Base-by-base conservation (phyloP, 495 filamentous ascomycete species). In the Penicillium soppii region DNA sequence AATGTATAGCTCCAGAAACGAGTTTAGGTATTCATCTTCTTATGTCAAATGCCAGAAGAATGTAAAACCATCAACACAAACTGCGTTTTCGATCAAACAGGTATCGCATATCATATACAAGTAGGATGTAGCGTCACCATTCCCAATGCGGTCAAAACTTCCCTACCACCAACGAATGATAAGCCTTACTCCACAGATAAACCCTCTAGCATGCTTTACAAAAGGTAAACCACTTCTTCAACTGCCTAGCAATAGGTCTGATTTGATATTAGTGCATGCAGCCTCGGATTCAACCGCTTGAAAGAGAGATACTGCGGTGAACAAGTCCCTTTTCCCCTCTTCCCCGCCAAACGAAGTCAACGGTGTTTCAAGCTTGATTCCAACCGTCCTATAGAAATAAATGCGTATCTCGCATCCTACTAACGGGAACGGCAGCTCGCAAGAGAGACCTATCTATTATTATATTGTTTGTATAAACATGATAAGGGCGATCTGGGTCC, bases 351-450 rank as follows among this genome's bases (percentile, higher is more conserved):
- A 45, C 23, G 43, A 35, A 15, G 30, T 21, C 30, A 36, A 35
- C 20, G 13, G 4, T 30, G 8, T 25, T 22, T 23, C 35, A 36
- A 29, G 33, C 35, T 33, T 20, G 21, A 39, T 3, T 13, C 13
- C 5, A 32, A 15, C 21, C 5, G 9, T 3, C 20, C 22, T 4
- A 10, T 23, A 52, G 7, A 35, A 43, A 53, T 37, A 53, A 52
- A 44, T 27, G 10, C 1, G 7, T 23, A 25, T 17, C 45, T 67
- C 68, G 70, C 63, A 67, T 73, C 62, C 36, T 43, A 61, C 61
- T 66, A 63, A 68, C 68, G 40, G 32, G 63, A 63, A 57, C 5
- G 64, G 68, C 48, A 65, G 33, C 35, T 44, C 35, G 39, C 41
- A 35, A 20, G 37, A 38, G 47, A 49, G 29, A 41, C 8, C 19